Conservation (phyloP, 2,329 filamentous ascomycete species). For the Neurospora crassa region DNA sequence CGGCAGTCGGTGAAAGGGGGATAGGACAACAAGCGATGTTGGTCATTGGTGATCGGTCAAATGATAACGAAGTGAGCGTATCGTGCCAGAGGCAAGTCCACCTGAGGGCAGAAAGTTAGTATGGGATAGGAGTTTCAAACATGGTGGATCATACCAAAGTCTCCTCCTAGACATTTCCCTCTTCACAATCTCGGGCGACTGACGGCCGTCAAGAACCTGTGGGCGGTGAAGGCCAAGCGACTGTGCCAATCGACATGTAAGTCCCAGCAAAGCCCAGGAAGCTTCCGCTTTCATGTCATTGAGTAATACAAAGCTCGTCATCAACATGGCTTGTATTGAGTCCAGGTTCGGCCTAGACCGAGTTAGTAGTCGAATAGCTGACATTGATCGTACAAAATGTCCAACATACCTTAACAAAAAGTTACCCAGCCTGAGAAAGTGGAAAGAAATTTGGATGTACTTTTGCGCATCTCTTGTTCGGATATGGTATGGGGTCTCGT, state of each 20-base stretch:
- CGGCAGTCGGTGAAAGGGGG: conserved; percentile 32
- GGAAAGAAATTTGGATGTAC: conserved; percentile 55
- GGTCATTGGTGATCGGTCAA: conserved; percentile 57
- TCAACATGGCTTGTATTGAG: conserved; percentile 53
- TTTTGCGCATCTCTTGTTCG: conserved; percentile 50
- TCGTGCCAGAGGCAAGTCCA: conserved; percentile 61
- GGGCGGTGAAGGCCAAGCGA: conserved; percentile 51
- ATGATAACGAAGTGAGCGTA: conserved; percentile 54
- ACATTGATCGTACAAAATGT: neutral
- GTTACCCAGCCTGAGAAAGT: conserved; percentile 54
- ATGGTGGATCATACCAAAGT: conserved; percentile 36
- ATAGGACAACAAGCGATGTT: conserved; percentile 47
- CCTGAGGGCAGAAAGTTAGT: conserved; percentile 21
- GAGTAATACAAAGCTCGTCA: conserved; percentile 53
- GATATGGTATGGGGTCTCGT: conserved; percentile 53
- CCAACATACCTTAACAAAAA: conserved; percentile 45
- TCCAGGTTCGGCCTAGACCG: conserved; percentile 48
- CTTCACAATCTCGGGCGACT: conserved; percentile 35
- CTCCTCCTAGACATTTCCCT: conserved; percentile 47
- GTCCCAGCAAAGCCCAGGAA: conserved; percentile 54
- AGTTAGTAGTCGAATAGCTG: conserved; percentile 1
- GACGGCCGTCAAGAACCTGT: conserved; percentile 33
- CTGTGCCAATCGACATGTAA: conserved; percentile 56
- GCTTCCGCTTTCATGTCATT: conserved; percentile 64
- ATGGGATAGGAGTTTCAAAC: neutral